Base-by-base conservation (phyloP, 2,329 filamentous ascomycete genomes). In the Rhynchosporium graminicola region DNA sequence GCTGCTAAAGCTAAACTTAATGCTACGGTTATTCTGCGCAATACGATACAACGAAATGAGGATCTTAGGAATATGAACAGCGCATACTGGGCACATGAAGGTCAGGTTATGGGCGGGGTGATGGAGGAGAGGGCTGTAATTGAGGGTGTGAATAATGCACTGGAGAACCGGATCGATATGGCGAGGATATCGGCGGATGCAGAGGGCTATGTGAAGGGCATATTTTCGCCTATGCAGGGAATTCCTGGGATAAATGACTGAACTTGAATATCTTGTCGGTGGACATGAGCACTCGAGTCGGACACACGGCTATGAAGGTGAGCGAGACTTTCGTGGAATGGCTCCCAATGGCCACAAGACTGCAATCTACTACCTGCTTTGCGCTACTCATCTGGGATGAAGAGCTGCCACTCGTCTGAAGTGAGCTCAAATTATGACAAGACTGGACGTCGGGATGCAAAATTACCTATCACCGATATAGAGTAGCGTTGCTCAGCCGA, bases 31-130 rank as follows among this genome's bases (percentile, higher is more conserved):
- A 86, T 96, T 62, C 78, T 96, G 51, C 85, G 89, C 74, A 97
- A 97, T 78, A 91, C 91, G 2, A 83, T 90, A 15, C 80, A 89
- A 61, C 80, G 93, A 60, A 91, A 97, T 76, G 82, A 85, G 65
- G 83, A 83, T 48, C 77, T 97, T 74, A 85, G 92, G 63, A 80
- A 76, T 2, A 82, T 83, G 62, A 83, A 83, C 56, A 83, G 88
- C 68, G 82, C 80, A 15, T 97, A 97, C 77, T 98, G 94, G 94
- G 78, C 80, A 9, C 87, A 88, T 50, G 91, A 97, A 78, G 88
- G 86, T 6, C 79, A 83, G 57, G 75, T 91, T 36, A 91, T 90
- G 83, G 79, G 83, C 42, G 86, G 89, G 71, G 86, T 90, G 29
- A 89, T 96, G 83, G 89, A 92, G 79, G 89, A 94, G 66, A 82